phyloP scores from a whole-genome alignment of 257 asterid species.

The Euphrasia confusa region DNA sequence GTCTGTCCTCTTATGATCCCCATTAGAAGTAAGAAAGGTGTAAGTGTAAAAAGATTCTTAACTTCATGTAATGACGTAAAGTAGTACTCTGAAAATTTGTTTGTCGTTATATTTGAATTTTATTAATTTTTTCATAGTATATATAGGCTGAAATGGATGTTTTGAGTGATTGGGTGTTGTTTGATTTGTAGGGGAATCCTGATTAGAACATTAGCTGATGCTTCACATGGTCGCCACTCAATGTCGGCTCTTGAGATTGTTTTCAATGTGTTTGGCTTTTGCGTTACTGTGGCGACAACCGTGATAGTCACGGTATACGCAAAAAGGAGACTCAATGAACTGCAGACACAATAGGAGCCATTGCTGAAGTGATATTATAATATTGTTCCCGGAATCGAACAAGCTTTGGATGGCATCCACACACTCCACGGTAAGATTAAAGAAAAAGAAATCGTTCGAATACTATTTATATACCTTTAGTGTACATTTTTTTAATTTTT shows the following conservation, averaged over 20 bases:
- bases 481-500: neutral
- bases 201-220: slow-evolving; percentile 71
- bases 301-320: slow-evolving; percentile 62
- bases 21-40: neutral
- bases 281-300: slow-evolving; percentile 49
- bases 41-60: too few species aligned
- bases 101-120: neutral
- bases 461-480: neutral
- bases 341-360: slow-evolving; percentile 59
- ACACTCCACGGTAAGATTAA: neutral
- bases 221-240: slow-evolving; percentile 47
- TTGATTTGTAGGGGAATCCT: slow-evolving; percentile 59
- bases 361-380: slow-evolving; percentile 45
- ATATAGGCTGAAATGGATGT: neutral
- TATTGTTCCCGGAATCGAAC: neutral
- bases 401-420: slow-evolving; percentile 11
- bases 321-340: slow-evolving; percentile 57
- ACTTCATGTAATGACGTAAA: too few species aligned
- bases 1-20: neutral
- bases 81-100: neutral
- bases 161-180: slow-evolving; percentile 12
- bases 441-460: slow-evolving; percentile 4
- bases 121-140: neutral
- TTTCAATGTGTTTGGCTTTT: slow-evolving; percentile 57
- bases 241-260: slow-evolving; percentile 50